Evolutionary conservation across 352 stramenopile genomes (phyloP).

Genomic region (Plasmopara viticola): DNA sequence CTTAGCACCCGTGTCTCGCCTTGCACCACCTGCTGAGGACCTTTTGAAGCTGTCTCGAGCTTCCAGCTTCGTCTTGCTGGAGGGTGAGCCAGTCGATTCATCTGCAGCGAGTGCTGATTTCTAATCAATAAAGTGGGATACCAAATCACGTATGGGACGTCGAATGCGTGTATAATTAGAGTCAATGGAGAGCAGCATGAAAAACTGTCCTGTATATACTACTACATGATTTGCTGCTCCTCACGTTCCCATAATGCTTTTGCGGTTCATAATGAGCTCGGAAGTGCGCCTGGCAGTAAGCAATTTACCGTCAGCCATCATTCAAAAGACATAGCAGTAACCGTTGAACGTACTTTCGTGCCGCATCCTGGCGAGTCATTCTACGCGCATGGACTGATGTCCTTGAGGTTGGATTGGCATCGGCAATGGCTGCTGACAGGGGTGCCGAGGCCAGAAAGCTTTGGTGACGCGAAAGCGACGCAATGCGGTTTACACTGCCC

Average conservation of each 20-base stretch:
- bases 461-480: constrained; percentile 75
- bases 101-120: constrained; percentile 65
- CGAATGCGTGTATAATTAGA: background rate
- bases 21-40: constrained; percentile 13
- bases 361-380: constrained; percentile 68
- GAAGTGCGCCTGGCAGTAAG: constrained; percentile 57
- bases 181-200: background rate
- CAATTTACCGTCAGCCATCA: constrained; percentile 4
- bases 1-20: constrained; percentile 13
- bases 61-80: constrained; percentile 55
- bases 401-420: constrained; percentile 22
- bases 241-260: constrained; percentile 44
- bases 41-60: constrained; percentile 24
- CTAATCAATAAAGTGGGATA: constrained; percentile 23
- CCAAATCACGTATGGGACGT: background rate
- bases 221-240: background rate
- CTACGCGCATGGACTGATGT: constrained; percentile 3
- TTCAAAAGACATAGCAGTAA: background rate
- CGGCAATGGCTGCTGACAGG: constrained; percentile 33
- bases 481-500: constrained; percentile 83
- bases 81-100: constrained; percentile 25
- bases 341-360: constrained; percentile 53
- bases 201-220: too few species aligned
- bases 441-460: constrained; percentile 71
- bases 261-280: constrained; percentile 81